Conservation (phyloP, 768 basidiomycete species). For the Pleurotus platypus region DNA sequence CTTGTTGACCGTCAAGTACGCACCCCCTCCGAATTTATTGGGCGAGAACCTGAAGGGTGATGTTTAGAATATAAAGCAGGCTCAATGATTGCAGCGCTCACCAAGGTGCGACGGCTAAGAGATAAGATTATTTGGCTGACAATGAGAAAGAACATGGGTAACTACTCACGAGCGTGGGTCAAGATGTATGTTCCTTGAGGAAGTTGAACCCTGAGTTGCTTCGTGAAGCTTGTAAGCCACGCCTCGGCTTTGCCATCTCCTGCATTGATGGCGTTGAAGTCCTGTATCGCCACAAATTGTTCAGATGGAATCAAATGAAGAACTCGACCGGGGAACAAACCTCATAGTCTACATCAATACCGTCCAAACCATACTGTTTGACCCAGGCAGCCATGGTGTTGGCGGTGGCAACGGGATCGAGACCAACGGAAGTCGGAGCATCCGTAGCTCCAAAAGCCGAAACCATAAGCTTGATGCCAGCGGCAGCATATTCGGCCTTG, state of each 20-base stretch:
- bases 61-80: neutral
- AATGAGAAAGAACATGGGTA: conserved; percentile 9
- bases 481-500: conserved; percentile 44
- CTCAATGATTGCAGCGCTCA: conserved; percentile 10
- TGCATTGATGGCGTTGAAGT: conserved; percentile 45
- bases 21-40: conserved; percentile 41
- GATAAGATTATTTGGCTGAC: neutral
- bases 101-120: conserved; percentile 48
- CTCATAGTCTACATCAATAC: conserved; percentile 61
- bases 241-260: conserved; percentile 39
- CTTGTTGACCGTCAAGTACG: conserved; percentile 51
- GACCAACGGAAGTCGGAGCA: conserved; percentile 40
- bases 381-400: conserved; percentile 52
- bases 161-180: conserved; percentile 30
- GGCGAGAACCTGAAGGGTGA: conserved; percentile 35
- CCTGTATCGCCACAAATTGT: conserved; percentile 25
- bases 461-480: conserved; percentile 58
- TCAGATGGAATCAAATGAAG: conserved; percentile 3
- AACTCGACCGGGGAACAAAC: conserved; percentile 11
- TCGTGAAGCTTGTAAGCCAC: conserved; percentile 30
- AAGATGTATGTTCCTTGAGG: conserved; percentile 28
- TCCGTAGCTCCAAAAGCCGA: conserved; percentile 50
- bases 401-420: conserved; percentile 42
- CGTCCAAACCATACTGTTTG: conserved; percentile 44
- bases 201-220: conserved; percentile 14